phyloP scores from a whole-genome alignment of 1,284 basidiomycete genomes.

The Butyriboletus appendiculatus region DNA sequence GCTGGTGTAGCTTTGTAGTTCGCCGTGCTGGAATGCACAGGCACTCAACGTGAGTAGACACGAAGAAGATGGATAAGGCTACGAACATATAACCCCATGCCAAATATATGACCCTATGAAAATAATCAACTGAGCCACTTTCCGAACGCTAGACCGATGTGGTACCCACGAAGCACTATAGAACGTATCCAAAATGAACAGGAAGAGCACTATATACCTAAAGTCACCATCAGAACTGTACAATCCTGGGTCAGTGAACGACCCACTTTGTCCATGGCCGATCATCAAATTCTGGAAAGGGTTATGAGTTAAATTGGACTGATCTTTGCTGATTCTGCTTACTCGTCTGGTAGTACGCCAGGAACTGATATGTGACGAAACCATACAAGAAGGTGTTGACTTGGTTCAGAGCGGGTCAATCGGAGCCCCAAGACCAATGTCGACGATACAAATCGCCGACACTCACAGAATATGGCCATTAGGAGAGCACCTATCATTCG shows the following conservation, averaged over 20 bases:
- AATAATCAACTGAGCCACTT: not conserved
- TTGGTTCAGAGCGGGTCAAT: slow-evolving; percentile 13
- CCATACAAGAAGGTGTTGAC: slow-evolving; percentile 55
- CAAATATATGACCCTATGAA: slow-evolving; percentile 16
- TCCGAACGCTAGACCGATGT: not conserved
- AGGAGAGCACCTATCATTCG: slow-evolving; percentile 37
- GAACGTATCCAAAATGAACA: slow-evolving; percentile 45
- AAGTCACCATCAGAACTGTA: not conserved
- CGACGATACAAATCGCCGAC: not conserved
- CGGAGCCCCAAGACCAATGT: no score
- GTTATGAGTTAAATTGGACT: not conserved
- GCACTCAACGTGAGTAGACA: not conserved
- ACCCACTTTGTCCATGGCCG: slow-evolving; percentile 24
- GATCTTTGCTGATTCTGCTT: slow-evolving; percentile 14
- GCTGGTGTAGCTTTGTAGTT: slow-evolving; percentile 11
- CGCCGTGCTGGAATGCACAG: slow-evolving; percentile 1
- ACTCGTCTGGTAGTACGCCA: slow-evolving; percentile 44
- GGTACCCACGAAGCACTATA: slow-evolving; percentile 37
- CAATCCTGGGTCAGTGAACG: not conserved
- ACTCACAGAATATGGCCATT: slow-evolving; percentile 40
- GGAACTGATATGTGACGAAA: slow-evolving; percentile 49
- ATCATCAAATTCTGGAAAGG: slow-evolving; percentile 44
- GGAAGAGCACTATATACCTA: slow-evolving; percentile 39
- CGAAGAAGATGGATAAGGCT: accelerated
- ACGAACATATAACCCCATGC: slow-evolving; percentile 19